Evolutionary conservation across 2,329 filamentous ascomycete species (phyloP), one percentile per base, ranked within the genome.

Genomic region (Penicillium hordei): DNA sequence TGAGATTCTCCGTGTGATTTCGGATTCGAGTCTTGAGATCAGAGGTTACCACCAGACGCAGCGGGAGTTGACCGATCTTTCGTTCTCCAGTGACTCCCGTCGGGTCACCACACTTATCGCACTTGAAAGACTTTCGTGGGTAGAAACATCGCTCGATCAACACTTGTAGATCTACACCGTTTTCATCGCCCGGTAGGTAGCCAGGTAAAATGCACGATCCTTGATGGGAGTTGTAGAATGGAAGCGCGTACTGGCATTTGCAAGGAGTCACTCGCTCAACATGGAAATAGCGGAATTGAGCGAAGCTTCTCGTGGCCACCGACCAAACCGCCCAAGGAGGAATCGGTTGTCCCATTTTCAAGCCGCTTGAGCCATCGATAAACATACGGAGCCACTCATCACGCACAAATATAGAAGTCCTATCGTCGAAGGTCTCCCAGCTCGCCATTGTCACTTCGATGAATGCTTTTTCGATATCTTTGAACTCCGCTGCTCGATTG

Each of bases 31-130:
- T 49, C 12, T 44, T 34, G 1, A 39, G 33, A 39, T 66, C 60
- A 1, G 63, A 59, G 2, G 55, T 60, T 15, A 76, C 56, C 15
- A 65, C 70, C 42, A 77, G 50, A 5, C 74, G 71, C 52, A 68
- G 49, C 1, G 74, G 72, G 12, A 74, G 62, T 5, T 60, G 43
- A 4, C 54, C 44, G 15, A 74, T 64, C 27, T 17, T 48, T 44
- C 53, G 57, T 13, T 56, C 31, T n/a, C 50, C 46, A 29, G 17
- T 54, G 2, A 58, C 49, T n/a, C 46, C 45, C 1, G 52, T 19
- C 17, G 34, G 2, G n/a, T 53, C 51, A 43, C 40, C 23, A 33
- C 66, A 69, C 1, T 19, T 5, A 8, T 5, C 7, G 39, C 65
- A 68, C 29, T 29, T 27, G 4, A 31, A 34, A 13, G 33, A 17